Evolutionary conservation across 768 basidiomycete genomes (phyloP).

Genomic region (Vararia minispora): DNA sequence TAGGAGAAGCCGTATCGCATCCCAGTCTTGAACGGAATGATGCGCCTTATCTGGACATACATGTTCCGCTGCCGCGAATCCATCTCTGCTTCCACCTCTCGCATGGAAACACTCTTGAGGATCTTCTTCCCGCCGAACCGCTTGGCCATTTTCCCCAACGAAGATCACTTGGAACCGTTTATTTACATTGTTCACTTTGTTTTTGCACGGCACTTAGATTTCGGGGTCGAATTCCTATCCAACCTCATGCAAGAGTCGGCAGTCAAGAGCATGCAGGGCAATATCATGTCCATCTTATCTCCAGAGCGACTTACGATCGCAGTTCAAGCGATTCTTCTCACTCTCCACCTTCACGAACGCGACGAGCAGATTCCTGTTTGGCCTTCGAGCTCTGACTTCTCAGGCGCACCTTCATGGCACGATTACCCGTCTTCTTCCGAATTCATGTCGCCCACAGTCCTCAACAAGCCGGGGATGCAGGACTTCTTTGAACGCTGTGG

Average conservation of each 20-base stretch:
- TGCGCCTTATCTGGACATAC: slow-evolving; percentile 88
- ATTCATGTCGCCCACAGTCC: slow-evolving; percentile 40
- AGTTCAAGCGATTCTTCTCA: slow-evolving; percentile 65
- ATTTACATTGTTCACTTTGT: slow-evolving; percentile 74
- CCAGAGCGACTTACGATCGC: slow-evolving; percentile 69
- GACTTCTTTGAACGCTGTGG: slow-evolving; percentile 63
- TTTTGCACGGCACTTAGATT: slow-evolving; percentile 74
- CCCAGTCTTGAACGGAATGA: slow-evolving; percentile 67
- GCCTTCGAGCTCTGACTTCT: slow-evolving; percentile 70
- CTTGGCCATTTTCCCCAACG: slow-evolving; percentile 45
- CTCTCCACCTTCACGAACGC: slow-evolving; percentile 59
- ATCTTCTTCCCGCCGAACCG: slow-evolving; percentile 72
- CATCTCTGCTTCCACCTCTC: slow-evolving; percentile 66
- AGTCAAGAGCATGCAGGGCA: slow-evolving; percentile 30
- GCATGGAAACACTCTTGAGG: slow-evolving; percentile 64
- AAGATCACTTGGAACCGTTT: slow-evolving; percentile 70
- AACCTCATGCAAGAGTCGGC: slow-evolving; percentile 68
- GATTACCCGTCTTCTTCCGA: slow-evolving; percentile 68
- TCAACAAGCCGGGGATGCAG: slow-evolving; percentile 55
- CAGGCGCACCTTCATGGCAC: slow-evolving; percentile 35
- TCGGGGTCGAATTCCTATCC: slow-evolving; percentile 71
- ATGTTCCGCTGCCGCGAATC: slow-evolving; percentile 89
- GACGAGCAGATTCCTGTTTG: slow-evolving; percentile 63
- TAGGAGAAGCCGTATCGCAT: slow-evolving; percentile 71
- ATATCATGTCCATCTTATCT: slow-evolving; percentile 35